Evolutionary conservation across 495 filamentous ascomycete genomes (phyloP), one percentile per base, ranked within the genome.

Genomic region (Aspergillus avenaceus): DNA sequence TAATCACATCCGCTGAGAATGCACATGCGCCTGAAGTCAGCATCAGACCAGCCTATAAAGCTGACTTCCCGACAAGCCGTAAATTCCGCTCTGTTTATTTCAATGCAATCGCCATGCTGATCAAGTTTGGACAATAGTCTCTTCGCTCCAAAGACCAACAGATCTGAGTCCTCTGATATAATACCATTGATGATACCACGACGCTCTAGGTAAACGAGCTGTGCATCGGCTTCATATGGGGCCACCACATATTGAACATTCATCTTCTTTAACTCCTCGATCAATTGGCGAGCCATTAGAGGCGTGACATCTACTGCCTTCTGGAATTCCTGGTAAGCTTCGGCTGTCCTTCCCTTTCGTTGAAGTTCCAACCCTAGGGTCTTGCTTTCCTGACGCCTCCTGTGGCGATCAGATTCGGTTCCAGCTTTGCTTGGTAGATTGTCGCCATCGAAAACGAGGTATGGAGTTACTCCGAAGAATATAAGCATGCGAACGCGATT

Each of bases 1-100:
- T 99, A 99, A 64, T 99, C 95, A 66, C 95, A 99, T n/a, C 95
- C 95, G 64, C 90, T 96, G 18, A 99, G 63, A 45, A 99, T 97
- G 43, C 91, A 90, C 95, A 99, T 99, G 18, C 78, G 84, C 41
- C 95, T 79, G 58, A 99, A 99, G 48, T 97, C 88, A 6, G 72
- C 75, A 66, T 97, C 90, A 3, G 87, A 86, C 92, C 93, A 99
- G 12, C 91, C 92, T 11, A 88, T 84, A 14, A 99, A 68, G 43
- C 84, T 95, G 32, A 97, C 80, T 50, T 96, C 92, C 37, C 85
- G 84, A 52, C 90, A 95, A 32, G 86, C 84, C 27, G 87, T 85
- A 56, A 99, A 97, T 53, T 96, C 85, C 1, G 77, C 81, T 14
- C 92, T 84, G 62, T 87, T 88, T 55, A 99, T 86, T 72, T 96